Percentiles rank a stretch among this genome's conserved stretches.
phyloP scores from a whole-genome alignment of 345 rosid species.

The Lepidium sativum region DNA sequence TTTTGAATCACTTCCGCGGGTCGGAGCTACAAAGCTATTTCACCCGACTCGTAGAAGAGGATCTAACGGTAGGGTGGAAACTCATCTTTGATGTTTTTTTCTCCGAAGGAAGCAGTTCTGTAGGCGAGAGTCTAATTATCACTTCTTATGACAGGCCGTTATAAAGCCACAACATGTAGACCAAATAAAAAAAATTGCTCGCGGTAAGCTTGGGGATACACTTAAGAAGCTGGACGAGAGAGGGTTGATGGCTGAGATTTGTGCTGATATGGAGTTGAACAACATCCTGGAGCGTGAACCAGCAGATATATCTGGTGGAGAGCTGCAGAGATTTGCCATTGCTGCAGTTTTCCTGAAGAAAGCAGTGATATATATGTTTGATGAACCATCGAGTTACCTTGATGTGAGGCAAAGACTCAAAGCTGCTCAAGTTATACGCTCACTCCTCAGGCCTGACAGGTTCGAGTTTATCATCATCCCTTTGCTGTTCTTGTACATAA shows the following conservation, averaged over 20 bases:
- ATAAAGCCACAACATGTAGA: conserved; percentile 88
- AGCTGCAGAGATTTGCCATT: conserved; percentile 83
- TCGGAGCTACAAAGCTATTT: conserved; percentile 87
- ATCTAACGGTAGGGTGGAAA: conserved; percentile 48
- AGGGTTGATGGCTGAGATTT: conserved; percentile 49
- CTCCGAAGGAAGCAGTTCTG: not conserved
- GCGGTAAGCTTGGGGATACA: conserved; percentile 69
- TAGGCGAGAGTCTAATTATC: not conserved
- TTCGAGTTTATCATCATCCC: conserved; percentile 8
- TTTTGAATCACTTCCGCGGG: conserved; percentile 75
- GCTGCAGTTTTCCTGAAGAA: conserved; percentile 75
- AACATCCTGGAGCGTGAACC: conserved; percentile 71
- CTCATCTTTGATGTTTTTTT: not conserved
- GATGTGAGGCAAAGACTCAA: conserved; percentile 91
- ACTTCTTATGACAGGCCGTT: conserved; percentile 41
- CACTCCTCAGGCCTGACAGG: conserved; percentile 76
- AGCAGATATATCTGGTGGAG: conserved; percentile 84
- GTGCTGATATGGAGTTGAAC: conserved; percentile 62
- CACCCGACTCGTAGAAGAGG: conserved; percentile 76
- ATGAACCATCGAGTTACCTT: conserved; percentile 88
- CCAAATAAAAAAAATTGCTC: conserved; percentile 71
- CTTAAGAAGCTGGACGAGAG: conserved; percentile 78
- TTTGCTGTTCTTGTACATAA: not conserved
- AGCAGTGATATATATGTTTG: conserved; percentile 90
- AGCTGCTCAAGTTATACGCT: conserved; percentile 77